A percentile compares a stretch with the other conserved stretches of the same genome.
phyloP scores from a whole-genome alignment of 2,329 filamentous ascomycete genomes.

The Rhinocladiella mackenziei region DNA sequence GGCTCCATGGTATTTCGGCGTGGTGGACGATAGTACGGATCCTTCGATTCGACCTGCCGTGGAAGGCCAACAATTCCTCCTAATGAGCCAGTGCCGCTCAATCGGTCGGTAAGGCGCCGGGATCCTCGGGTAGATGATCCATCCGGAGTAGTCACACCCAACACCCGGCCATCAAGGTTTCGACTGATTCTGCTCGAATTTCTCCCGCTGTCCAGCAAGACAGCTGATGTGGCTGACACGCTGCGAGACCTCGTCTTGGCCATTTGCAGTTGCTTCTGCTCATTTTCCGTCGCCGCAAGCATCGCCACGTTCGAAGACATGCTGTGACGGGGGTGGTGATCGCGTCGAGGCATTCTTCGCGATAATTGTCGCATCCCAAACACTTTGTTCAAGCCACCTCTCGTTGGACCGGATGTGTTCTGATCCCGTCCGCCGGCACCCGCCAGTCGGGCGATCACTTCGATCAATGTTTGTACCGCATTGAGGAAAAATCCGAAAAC shows the following conservation, averaged over 20 bases:
- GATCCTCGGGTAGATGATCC: slow-evolving; percentile 68
- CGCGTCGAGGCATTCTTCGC: slow-evolving; percentile 62
- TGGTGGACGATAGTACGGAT: slow-evolving; percentile 87
- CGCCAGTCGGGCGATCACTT: slow-evolving; percentile 76
- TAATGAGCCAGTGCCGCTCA: slow-evolving; percentile 42
- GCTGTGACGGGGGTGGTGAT: slow-evolving; percentile 63
- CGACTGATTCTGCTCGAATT: slow-evolving; percentile 53
- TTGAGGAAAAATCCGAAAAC: slow-evolving; percentile 93
- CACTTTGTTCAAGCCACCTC: slow-evolving; percentile 82
- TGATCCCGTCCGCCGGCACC: slow-evolving; percentile 65
- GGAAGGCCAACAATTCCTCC: slow-evolving; percentile 42
- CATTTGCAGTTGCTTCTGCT: slow-evolving; percentile 57
- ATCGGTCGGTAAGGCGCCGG: slow-evolving; percentile 56
- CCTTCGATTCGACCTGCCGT: slow-evolving; percentile 53
- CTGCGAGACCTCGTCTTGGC: slow-evolving; percentile 54
- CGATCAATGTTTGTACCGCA: slow-evolving; percentile 81
- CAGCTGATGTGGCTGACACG: slow-evolving; percentile 58
- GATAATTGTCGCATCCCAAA: slow-evolving; percentile 89
- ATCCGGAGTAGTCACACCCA: slow-evolving; percentile 61
- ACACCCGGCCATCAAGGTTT: slow-evolving; percentile 38
- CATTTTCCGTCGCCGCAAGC: slow-evolving; percentile 56
- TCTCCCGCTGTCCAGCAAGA: slow-evolving; percentile 52
- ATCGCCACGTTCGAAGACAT: slow-evolving; percentile 80
- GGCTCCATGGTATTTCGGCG: slow-evolving; percentile 61
- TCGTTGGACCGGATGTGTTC: slow-evolving; percentile 53